Percentiles rank a stretch among this genome's conserved stretches.
These are phyloP conservation scores for Nannochloris sp. DNA, from an alignment of 139 green algal genomes.

Conservation along the genomic window DNA sequence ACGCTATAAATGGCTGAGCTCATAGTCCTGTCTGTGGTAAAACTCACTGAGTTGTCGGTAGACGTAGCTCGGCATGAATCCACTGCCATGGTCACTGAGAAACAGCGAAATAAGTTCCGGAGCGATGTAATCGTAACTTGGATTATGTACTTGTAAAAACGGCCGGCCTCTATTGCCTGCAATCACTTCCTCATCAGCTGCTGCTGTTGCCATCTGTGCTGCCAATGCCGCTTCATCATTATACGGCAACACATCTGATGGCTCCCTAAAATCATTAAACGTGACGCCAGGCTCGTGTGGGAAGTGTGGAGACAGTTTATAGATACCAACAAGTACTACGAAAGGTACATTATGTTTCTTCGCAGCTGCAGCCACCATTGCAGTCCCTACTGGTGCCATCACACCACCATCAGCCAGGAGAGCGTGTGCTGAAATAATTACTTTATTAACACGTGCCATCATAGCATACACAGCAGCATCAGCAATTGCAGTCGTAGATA, in stretches of 20 bases:
- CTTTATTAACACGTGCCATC: slow-evolving; percentile 95
- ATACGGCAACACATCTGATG: slow-evolving; percentile 28
- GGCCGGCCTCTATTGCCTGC: not conserved
- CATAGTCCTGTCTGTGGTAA: slow-evolving; percentile 29
- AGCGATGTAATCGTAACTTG: slow-evolving; percentile 90
- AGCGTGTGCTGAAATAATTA: slow-evolving; percentile 80
- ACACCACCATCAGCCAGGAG: slow-evolving; percentile 93
- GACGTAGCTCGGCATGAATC: slow-evolving; percentile 39
- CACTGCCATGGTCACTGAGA: slow-evolving; percentile 58
- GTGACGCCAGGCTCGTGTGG: slow-evolving; percentile 77
- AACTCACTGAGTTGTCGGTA: slow-evolving; percentile 32
- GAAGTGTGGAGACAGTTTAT: slow-evolving; percentile 91
- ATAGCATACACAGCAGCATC: slow-evolving; percentile 94
- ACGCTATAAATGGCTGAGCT: too few relatives aligned
- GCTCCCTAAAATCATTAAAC: slow-evolving; percentile 78
- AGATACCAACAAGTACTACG: slow-evolving; percentile 88
- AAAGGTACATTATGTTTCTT: slow-evolving; percentile 82
- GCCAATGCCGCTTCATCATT: slow-evolving; percentile 12
- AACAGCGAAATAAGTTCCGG: slow-evolving; percentile 86
- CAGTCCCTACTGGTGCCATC: slow-evolving; percentile 66
- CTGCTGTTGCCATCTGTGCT: slow-evolving; percentile 1
- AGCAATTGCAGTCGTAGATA: slow-evolving; percentile 80
- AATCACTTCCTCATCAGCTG: not conserved
- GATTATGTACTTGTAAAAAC: slow-evolving; percentile 77
- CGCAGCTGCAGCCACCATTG: slow-evolving; percentile 81